These are phyloP conservation scores for Leptographium lundbergii DNA, from an alignment of 2,329 filamentous ascomycete genomes.

Conservation along the genomic window DNA sequence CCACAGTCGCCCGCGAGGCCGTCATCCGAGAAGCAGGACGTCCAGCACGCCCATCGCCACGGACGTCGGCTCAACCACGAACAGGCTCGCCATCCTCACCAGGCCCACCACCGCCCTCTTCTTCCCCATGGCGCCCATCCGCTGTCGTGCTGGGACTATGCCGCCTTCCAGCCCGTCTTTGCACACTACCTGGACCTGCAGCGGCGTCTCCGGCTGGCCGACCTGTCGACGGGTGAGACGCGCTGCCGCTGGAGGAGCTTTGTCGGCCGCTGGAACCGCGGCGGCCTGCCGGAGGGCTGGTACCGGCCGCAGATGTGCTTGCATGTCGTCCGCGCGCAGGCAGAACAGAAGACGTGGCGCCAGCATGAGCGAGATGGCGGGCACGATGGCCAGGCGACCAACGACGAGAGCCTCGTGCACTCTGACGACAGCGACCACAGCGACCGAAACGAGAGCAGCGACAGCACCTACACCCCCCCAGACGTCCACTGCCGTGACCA, in stretches of 20 bases:
- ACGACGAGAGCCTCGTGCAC: background rate
- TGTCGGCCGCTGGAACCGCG: conserved; percentile 78
- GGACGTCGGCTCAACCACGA: background rate
- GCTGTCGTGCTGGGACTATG: conserved; percentile 58
- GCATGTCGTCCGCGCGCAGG: conserved; percentile 19
- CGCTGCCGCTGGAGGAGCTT: conserved; percentile 92
- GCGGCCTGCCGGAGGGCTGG: conserved; percentile 60
- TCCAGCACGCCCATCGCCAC: background rate
- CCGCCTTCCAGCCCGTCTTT: conserved; percentile 56
- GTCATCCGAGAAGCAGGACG: background rate
- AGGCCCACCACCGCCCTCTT: conserved; percentile 16
- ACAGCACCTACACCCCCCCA: conserved; percentile 30
- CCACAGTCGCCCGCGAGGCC: too few relatives aligned
- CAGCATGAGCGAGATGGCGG: background rate
- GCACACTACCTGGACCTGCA: conserved; percentile 80
- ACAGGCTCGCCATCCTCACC: conserved; percentile 16
- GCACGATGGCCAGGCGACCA: too few relatives aligned
- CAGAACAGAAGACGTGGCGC: background rate
- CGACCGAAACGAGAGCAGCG: conserved; percentile 30
- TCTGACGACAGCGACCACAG: background rate
- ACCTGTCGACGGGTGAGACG: conserved; percentile 61
- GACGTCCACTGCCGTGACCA: conserved; percentile 44
- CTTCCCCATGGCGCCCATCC: conserved; percentile 55
- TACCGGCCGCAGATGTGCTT: background rate
- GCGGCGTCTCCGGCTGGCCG: conserved; percentile 58